Conservation (phyloP, 2,329 filamentous ascomycete species). For the Escovopsis weberi region DNA sequence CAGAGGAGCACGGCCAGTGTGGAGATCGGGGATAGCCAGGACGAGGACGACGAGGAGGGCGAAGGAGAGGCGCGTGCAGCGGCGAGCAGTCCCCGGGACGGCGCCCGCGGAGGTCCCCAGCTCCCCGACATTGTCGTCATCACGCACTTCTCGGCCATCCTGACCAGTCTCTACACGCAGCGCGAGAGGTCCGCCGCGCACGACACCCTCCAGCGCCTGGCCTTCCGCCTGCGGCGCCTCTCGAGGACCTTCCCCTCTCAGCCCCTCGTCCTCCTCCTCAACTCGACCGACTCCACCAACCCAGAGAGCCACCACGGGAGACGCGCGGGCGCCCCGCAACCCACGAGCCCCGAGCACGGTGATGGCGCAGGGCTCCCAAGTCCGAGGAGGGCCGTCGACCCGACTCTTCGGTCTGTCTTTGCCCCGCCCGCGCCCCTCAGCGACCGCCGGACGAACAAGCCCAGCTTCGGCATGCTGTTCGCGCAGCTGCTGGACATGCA, state of each 20-base stretch:
- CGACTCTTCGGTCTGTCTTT: conserved; percentile 32
- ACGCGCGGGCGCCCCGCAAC: neutral
- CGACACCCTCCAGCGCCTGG: conserved; percentile 31
- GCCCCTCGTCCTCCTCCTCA: conserved; percentile 40
- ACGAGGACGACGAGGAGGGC: conserved; percentile 13
- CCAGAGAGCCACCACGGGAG: too few relatives aligned
- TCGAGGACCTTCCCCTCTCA: conserved; percentile 24
- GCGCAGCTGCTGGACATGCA: conserved; percentile 40
- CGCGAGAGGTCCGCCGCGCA: conserved; percentile 34
- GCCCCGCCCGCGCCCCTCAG: conserved; percentile 5
- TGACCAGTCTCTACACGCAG: conserved; percentile 37
- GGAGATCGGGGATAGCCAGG: conserved; percentile 21
- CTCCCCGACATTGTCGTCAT: conserved; percentile 30
- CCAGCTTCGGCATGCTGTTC: conserved; percentile 40
- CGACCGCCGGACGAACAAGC: conserved; percentile 25
- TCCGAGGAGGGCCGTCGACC: conserved; percentile 1
- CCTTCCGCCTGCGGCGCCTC: conserved; percentile 30
- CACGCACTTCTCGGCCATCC: conserved; percentile 37
- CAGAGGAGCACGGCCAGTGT: conserved; percentile 2
- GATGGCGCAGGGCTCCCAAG: too few relatives aligned
- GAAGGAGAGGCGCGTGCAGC: neutral
- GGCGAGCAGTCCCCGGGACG: neutral
- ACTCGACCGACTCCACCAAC: conserved; percentile 24
- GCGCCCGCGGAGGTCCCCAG: neutral
- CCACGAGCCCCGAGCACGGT: neutral